phyloP scores from a whole-genome alignment of 805 yeast species.

The Candida krabiensis region DNA sequence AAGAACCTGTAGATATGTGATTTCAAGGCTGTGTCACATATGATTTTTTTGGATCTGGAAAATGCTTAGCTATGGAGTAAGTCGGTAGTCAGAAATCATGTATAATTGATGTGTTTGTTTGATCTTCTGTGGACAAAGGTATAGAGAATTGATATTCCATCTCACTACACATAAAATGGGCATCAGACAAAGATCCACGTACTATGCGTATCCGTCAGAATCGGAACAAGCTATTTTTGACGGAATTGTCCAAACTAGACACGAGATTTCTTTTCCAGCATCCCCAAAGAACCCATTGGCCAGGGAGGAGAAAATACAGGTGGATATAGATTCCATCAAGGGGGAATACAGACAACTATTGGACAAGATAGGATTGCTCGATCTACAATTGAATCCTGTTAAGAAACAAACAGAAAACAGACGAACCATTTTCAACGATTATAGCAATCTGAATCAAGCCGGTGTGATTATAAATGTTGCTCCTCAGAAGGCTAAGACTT shows the following conservation, averaged over 20 bases:
- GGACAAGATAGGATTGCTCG: slow-evolving; percentile 10
- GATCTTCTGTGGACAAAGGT: too few species aligned
- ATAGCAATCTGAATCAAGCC: slow-evolving; percentile 9
- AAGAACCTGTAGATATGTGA: too few species aligned
- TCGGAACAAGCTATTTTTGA: slow-evolving; percentile 15
- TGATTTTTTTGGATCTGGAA: too few species aligned
- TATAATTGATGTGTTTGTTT: too few species aligned
- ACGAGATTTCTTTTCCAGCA: slow-evolving; percentile 20
- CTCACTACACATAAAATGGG: too few species aligned
- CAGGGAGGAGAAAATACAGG: slow-evolving; percentile 18
- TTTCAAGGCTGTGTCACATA: too few species aligned
- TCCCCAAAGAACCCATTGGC: slow-evolving; percentile 10
- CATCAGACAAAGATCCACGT: slow-evolving; percentile 21
- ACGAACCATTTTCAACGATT: slow-evolving; percentile 22
- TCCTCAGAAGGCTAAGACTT: slow-evolving; percentile 28
- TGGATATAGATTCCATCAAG: slow-evolving; percentile 11
- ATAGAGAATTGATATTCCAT: too few species aligned
- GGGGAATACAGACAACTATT: slow-evolving; percentile 7
- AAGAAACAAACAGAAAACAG: slow-evolving; percentile 1
- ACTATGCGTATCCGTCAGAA: slow-evolving; percentile 18
- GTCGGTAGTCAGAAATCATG: too few species aligned
- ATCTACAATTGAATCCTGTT: slow-evolving; percentile 10
- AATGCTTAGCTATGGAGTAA: too few species aligned
- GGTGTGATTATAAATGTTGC: slow-evolving; percentile 29
- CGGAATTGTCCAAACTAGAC: slow-evolving; percentile 13